A percentile compares a stretch with the other conserved stretches of the same genome.
These are phyloP conservation scores for Arctium lappa DNA, from an alignment of 129 eudicot genomes.

Conservation along the genomic window DNA sequence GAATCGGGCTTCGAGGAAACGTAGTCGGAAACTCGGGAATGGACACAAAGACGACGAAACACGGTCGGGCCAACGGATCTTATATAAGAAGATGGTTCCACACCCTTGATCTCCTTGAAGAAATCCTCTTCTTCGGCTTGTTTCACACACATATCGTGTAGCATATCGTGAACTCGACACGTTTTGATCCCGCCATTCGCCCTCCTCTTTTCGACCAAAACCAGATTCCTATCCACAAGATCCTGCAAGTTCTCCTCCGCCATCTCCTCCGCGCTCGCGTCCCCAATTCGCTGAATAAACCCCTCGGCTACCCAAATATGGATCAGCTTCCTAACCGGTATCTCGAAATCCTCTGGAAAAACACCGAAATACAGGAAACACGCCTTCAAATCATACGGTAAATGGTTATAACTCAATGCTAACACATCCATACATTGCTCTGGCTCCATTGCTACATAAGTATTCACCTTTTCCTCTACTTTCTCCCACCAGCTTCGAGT, in stretches of 20 bases:
- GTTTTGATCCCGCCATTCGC: conserved; percentile 45
- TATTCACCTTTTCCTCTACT: conserved; percentile 39
- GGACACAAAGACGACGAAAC: conserved; percentile 29
- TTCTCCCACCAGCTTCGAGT: conserved; percentile 40
- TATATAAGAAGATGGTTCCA: not conserved
- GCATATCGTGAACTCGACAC: conserved; percentile 52
- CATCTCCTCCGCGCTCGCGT: conserved; percentile 37
- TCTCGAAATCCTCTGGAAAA: conserved; percentile 45
- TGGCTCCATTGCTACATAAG: conserved; percentile 40
- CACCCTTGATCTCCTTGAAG: conserved; percentile 27
- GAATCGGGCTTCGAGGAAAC: not conserved
- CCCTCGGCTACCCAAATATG: conserved; percentile 58
- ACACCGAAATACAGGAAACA: conserved; percentile 42
- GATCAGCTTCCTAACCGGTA: conserved; percentile 43
- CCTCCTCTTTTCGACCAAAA: conserved; percentile 38
- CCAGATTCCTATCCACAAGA: conserved; percentile 45
- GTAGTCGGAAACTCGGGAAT: conserved; percentile 15
- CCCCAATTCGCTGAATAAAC: conserved; percentile 36
- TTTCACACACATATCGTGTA: conserved; percentile 45
- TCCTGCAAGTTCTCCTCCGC: conserved; percentile 52
- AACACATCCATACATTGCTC: conserved; percentile 43
- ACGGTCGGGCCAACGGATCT: conserved; percentile 7
- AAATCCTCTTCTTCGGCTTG: conserved; percentile 45
- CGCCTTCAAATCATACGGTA: conserved; percentile 38
- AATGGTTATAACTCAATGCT: conserved; percentile 14